phyloP scores from a whole-genome alignment of 441 rosid genomes.

The Kokia cookei region DNA sequence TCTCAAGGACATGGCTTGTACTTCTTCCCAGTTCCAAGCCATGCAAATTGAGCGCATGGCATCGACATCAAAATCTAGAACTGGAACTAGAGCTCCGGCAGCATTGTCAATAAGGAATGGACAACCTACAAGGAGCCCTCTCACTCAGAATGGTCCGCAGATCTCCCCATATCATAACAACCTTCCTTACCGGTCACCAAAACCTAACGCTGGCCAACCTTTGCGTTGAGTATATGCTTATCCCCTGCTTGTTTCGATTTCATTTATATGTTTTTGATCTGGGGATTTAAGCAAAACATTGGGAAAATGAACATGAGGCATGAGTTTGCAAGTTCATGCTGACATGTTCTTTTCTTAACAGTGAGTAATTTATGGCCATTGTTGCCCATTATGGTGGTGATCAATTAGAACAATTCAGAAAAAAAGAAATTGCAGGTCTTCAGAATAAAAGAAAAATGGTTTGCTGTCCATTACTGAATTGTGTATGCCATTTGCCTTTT shows the following conservation, averaged over 20 bases:
- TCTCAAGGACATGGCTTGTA: slow-evolving; percentile 31
- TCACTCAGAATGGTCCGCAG: slow-evolving; percentile 21
- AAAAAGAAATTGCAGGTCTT: neutral
- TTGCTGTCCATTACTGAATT: neutral
- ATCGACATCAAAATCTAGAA: slow-evolving; percentile 11
- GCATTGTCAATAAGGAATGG: slow-evolving; percentile 18
- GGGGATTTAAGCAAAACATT: neutral
- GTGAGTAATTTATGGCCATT: neutral
- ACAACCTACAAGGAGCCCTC: slow-evolving; percentile 16
- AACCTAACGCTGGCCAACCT: slow-evolving; percentile 8
- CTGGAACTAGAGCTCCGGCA: slow-evolving; percentile 11
- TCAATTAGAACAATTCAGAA: neutral
- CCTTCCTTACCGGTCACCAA: slow-evolving; percentile 15
- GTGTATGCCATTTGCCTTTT: neutral
- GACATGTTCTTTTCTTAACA: neutral
- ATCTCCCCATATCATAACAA: slow-evolving; percentile 24
- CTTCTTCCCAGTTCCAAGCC: slow-evolving; percentile 24
- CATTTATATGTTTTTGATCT: neutral
- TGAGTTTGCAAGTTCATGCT: slow-evolving; percentile 1
- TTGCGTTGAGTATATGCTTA: neutral
- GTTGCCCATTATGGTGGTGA: neutral
- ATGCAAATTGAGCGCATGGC: slow-evolving; percentile 27
- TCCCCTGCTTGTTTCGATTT: neutral
- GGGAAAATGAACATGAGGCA: neutral
- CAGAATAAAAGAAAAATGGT: neutral